Base-by-base conservation (phyloP, 345 rosid species). In the Leavenworthia alabamica region DNA sequence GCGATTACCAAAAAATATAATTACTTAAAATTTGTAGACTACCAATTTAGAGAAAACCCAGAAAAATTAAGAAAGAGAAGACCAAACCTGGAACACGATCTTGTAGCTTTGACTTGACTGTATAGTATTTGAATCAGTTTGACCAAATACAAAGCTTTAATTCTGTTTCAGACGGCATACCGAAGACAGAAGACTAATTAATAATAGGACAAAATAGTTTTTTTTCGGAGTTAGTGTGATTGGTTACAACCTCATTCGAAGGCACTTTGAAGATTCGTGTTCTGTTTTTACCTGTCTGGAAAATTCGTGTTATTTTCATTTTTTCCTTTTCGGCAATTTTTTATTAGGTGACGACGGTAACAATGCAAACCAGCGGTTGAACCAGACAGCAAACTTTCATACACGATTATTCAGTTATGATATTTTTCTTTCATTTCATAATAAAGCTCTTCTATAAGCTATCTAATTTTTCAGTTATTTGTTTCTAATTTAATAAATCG, bases 51-150 rank as follows among this genome's bases (percentile, higher is more conserved):
- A 54, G 68, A 70, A 57, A 50, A 44, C 64, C 68, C 58, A 56
- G 37, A 39, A 70, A 22, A 46, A 10, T 20, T 8, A 24, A 45
- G 57, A n/a, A n/a, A 3, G 36, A 54, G 68, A 54, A 28, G 59
- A 63, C 52, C 58, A 17, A 47, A 46, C 70, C 75, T 61, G 36
- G 36, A 47, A 42, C 42, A 42, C 56, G 57, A 62, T 62, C 49
- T 62, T 46, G 59, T 40, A 56, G 46, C 53, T 68, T 68, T 68
- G 73, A 68, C 66, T 70, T 55, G 58, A 70, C 64, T 55, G 64
- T 52, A 55, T 22, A 63, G 20, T 62, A 39, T 5, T 26, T 43
- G 61, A 51, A 60, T 60, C 7, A 32, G 10, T 55, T 43, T 11
- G 28, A 14, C 39, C 19, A 14, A 36, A 20, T 12, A 19, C 14